These are phyloP conservation scores for Heterobasidion annosum DNA, from an alignment of 1,284 basidiomycete genomes.

Conservation along the genomic window DNA sequence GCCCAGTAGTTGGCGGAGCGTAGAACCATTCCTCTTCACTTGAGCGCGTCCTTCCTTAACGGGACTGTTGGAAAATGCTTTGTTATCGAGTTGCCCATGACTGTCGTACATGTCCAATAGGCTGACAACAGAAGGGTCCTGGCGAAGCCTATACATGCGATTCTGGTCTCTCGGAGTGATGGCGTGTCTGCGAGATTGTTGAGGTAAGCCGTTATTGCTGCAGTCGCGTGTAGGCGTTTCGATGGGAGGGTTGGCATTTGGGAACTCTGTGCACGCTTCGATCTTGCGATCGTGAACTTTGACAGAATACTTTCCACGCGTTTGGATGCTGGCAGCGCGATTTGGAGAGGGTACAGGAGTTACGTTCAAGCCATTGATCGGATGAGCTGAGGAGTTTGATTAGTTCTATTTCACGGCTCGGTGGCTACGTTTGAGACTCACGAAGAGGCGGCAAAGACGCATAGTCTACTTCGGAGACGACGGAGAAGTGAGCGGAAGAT, in stretches of 20 bases:
- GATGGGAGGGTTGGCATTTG: constrained; percentile 40
- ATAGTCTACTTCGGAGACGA: constrained; percentile 46
- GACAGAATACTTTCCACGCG: constrained; percentile 54
- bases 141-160: constrained; percentile 50
- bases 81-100: constrained; percentile 48
- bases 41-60: constrained; percentile 40
- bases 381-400: constrained; percentile 41
- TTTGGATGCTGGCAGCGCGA: constrained; percentile 33
- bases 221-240: constrained; percentile 18
- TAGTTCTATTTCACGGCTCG: neutral
- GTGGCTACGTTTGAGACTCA: constrained; percentile 25
- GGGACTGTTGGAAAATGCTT: constrained; percentile 58
- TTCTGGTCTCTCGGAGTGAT: constrained; percentile 40
- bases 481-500: constrained; percentile 55
- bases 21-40: constrained; percentile 54
- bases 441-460: constrained; percentile 55
- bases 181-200: constrained; percentile 13
- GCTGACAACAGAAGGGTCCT: constrained; percentile 69
- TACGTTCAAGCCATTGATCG: constrained; percentile 48
- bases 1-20: constrained; percentile 60
- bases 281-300: constrained; percentile 54
- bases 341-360: constrained; percentile 30
- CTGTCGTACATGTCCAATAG: constrained; percentile 65
- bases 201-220: constrained; percentile 14
- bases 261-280: constrained; percentile 55